Evolutionary conservation across 1,284 basidiomycete genomes (phyloP).

Genomic region (Marasmius sp.): DNA sequence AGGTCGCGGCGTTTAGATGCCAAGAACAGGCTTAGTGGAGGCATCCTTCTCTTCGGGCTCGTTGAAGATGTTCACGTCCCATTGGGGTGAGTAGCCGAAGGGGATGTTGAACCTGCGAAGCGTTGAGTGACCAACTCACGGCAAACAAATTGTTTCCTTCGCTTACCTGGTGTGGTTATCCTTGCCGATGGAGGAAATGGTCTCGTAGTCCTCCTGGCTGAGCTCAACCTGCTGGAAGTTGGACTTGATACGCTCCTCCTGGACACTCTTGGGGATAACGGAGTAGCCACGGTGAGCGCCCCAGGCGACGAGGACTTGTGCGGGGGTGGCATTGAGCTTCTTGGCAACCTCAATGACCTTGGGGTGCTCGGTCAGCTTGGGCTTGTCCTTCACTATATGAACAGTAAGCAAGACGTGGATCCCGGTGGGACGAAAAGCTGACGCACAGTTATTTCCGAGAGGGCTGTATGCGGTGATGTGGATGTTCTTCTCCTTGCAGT

Average conservation of each 20-base stretch:
- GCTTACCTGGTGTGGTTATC: conserved; percentile 50
- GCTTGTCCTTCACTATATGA: conserved; percentile 49
- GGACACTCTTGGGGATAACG: conserved; percentile 75
- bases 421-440: neutral
- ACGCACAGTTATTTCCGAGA: conserved; percentile 75
- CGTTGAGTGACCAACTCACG: neutral
- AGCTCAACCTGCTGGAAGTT: conserved; percentile 75
- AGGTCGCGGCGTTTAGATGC: neutral
- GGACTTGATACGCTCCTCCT: conserved; percentile 58
- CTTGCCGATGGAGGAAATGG: conserved; percentile 53
- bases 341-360: conserved; percentile 62
- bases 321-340: conserved; percentile 56
- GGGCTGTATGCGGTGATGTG: conserved; percentile 85
- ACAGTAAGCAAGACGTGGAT: conserved; percentile 3
- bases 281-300: conserved; percentile 61
- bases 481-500: conserved; percentile 73
- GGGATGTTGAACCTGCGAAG: neutral
- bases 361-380: conserved; percentile 63
- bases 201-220: conserved; percentile 60
- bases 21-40: conserved; percentile 34
- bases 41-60: conserved; percentile 46
- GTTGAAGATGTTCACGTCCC: conserved; percentile 59
- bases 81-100: conserved; percentile 31
- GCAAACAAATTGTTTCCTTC: neutral
- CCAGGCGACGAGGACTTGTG: conserved; percentile 75